These are phyloP conservation scores for Mucor saturninus DNA, from an alignment of 371 early-diverging fungal species.

Conservation along the genomic window DNA sequence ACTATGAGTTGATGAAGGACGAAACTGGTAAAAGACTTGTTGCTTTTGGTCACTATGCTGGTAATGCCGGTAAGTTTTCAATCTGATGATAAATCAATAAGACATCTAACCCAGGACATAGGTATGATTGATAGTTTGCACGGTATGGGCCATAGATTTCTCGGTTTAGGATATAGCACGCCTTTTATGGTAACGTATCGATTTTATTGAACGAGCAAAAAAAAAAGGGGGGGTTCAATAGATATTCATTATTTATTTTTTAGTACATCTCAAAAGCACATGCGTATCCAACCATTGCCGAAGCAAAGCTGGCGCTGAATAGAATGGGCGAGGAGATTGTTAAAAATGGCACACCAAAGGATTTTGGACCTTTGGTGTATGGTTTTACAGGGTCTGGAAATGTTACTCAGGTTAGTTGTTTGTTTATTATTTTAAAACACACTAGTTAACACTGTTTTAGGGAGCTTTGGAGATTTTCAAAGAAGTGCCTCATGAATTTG, in stretches of 20 bases:
- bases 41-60: constrained; percentile 92
- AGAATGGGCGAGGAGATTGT: constrained; percentile 80
- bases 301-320: constrained; percentile 78
- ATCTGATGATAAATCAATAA: too few species aligned
- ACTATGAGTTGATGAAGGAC: constrained; percentile 95
- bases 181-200: constrained; percentile 81
- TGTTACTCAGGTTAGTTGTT: constrained; percentile 73
- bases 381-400: constrained; percentile 96
- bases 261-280: constrained; percentile 87
- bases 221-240: neutral
- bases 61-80: constrained; percentile 80
- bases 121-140: constrained; percentile 93
- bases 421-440: neutral
- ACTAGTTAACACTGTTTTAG: constrained; percentile 25
- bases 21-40: constrained; percentile 80
- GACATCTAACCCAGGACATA: constrained; percentile 7
- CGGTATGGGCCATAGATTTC: constrained; percentile 89
- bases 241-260: neutral
- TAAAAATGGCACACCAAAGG: constrained; percentile 85
- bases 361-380: constrained; percentile 90
- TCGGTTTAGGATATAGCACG: constrained; percentile 90
- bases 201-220: neutral
- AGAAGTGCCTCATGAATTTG: constrained; percentile 90
- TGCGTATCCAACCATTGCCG: constrained; percentile 79
- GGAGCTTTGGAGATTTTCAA: constrained; percentile 93